Conservation (phyloP, 192 early-diverging fungal genomes). For the Geranomyces variabilis region DNA sequence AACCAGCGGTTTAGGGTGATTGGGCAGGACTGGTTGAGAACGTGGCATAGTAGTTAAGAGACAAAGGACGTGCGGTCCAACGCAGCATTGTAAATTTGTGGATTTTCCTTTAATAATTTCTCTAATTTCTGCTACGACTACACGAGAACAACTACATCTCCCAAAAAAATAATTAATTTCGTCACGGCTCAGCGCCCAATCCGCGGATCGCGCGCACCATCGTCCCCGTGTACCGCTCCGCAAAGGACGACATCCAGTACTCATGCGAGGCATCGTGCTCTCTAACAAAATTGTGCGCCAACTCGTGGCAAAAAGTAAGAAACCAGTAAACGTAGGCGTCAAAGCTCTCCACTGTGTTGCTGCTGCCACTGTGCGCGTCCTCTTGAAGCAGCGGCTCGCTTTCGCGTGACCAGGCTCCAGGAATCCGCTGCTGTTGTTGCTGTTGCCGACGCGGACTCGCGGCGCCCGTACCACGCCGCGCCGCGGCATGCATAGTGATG, state of each 20-base stretch:
- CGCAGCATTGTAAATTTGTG: too few relatives aligned
- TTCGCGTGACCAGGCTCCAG: slow-evolving; percentile 14
- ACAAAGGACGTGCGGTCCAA: too few relatives aligned
- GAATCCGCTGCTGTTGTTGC: slow-evolving; percentile 7
- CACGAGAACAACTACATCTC: too few relatives aligned
- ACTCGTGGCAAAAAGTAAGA: slow-evolving; percentile 80
- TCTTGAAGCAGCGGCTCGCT: neutral
- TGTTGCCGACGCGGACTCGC: neutral
- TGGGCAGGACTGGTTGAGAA: slow-evolving; percentile 17
- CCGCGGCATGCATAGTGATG: slow-evolving; percentile 62
- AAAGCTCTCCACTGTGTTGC: neutral
- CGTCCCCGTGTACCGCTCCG: slow-evolving; percentile 44
- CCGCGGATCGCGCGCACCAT: slow-evolving; percentile 13
- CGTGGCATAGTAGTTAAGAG: neutral
- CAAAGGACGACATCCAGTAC: slow-evolving; percentile 82
- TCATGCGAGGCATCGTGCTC: slow-evolving; percentile 76
- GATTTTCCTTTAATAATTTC: too few relatives aligned
- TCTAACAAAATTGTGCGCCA: slow-evolving; percentile 75
- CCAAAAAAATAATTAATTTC: too few relatives aligned
- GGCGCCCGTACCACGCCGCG: slow-evolving; percentile 15
- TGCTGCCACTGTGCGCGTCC: neutral
- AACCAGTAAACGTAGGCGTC: slow-evolving; percentile 78
- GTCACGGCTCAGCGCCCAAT: slow-evolving; percentile 6
- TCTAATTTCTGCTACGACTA: too few relatives aligned
- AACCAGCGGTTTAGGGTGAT: slow-evolving; percentile 35